Conservation (phyloP, 345 rosid species). For the Salix purpurea region DNA sequence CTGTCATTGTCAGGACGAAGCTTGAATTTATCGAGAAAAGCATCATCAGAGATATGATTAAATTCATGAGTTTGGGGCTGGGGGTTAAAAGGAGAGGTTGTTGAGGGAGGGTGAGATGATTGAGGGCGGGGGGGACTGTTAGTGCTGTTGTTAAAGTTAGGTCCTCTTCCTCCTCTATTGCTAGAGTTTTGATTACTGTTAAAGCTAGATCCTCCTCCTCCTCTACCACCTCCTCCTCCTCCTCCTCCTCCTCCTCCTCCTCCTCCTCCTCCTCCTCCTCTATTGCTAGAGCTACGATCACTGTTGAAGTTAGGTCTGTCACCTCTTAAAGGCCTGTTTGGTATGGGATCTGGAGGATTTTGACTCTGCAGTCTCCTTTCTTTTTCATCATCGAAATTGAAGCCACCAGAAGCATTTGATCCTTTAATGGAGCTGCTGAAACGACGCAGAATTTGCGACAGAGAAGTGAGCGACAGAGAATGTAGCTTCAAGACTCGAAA, state of each 20-base stretch:
- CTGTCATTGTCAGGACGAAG: background rate
- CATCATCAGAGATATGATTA: constrained; percentile 3
- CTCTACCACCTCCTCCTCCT: background rate
- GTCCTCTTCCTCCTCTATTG: background rate
- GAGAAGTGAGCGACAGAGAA: background rate
- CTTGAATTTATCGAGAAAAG: constrained; percentile 23
- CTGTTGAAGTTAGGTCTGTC: background rate
- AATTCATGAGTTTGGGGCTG: background rate
- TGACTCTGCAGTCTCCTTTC: background rate
- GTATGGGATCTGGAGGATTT: constrained; percentile 13
- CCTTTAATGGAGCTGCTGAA: constrained; percentile 12
- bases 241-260: background rate
- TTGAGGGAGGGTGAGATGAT: background rate
- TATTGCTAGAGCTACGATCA: background rate
- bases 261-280: background rate
- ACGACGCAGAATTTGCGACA: background rate
- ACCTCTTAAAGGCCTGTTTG: constrained; percentile 19
- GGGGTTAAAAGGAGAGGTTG: background rate
- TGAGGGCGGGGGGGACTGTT: background rate
- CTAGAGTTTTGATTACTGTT: background rate
- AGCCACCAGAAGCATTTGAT: background rate
- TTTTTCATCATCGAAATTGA: background rate
- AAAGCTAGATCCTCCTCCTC: background rate
- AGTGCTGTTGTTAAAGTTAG: background rate
- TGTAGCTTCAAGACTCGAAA: background rate